Evolutionary conservation across 345 rosid genomes (phyloP), one percentile per base, ranked within the genome.

Genomic region (Euphorbia peplus): DNA sequence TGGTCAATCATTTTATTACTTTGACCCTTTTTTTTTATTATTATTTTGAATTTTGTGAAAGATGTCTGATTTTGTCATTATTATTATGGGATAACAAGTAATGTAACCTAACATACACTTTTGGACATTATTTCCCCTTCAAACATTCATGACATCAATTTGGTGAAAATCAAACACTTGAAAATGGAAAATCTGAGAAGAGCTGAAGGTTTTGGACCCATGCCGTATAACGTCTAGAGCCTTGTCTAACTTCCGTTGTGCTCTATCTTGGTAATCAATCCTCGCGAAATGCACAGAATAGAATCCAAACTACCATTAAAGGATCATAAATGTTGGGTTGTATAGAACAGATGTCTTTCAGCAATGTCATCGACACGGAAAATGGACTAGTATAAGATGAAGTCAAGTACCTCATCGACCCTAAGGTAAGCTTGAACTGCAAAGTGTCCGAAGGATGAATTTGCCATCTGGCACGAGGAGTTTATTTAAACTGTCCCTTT

Each of bases 381-480:
- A n/a, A n/a, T n/a, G n/a, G n/a, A n/a, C n/a, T n/a, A 48, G 69
- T 48, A 66, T 39, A 21, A 24, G 4, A 73, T 35, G 52, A 54
- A 70, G 29, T 52, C 12, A 18, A n/a, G 42, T 67, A 88, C 95
- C 91, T 90, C 93, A 24, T 84, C 91, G n/a, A n/a, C 39, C 91
- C 88, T 8, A 90, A 92, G 86, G 86, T 92, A 92, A 71, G 87
- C 95, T 71, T 90, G 98, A 25, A 87, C 89, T 8, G 98, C 88
- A 67, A 96, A 92, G 70, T 92, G 98, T 26, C 98, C 98, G 75
- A 92, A 92, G 96, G 95, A 75, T 92, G 96, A 41, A 92, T 92
- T 74, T 92, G 98, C 98, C 98, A 92, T 50, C 91, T 92, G 30
- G 89, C 96, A 62, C 88, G 88, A 76, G 98, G 98, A 67, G 80